These are phyloP conservation scores for Phlebopus sp. DNA, from an alignment of 1,284 basidiomycete genomes.

Conservation along the genomic window DNA sequence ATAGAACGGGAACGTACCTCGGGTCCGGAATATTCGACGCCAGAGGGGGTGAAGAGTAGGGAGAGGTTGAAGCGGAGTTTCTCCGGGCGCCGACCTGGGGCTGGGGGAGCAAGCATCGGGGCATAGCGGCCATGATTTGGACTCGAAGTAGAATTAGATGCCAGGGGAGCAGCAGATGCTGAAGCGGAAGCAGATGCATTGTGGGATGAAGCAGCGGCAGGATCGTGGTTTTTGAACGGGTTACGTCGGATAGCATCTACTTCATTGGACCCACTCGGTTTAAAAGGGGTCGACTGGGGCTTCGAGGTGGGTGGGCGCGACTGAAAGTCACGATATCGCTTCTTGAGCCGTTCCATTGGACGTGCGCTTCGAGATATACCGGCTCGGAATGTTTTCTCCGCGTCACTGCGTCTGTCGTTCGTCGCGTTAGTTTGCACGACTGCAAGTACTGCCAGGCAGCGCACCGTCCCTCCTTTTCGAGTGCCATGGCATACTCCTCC, in stretches of 20 bases:
- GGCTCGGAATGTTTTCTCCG: conserved; percentile 80
- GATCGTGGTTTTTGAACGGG: conserved; percentile 52
- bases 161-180: conserved; percentile 14
- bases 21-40: conserved; percentile 68
- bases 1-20: conserved; percentile 75
- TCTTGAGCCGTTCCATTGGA: conserved; percentile 84
- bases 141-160: conserved; percentile 12
- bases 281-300: conserved; percentile 24
- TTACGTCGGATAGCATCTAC: conserved; percentile 47
- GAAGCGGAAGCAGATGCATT: conserved; percentile 30
- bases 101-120: conserved; percentile 62
- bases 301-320: conserved; percentile 40
- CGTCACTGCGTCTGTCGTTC: conserved; percentile 60
- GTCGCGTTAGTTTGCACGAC: conserved; percentile 14
- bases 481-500: conserved; percentile 78
- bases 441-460: conserved; percentile 30
- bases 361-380: conserved; percentile 83
- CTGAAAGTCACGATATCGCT: conserved; percentile 81
- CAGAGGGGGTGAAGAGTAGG: conserved; percentile 64
- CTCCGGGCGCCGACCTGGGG: conserved; percentile 67
- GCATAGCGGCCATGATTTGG: conserved; percentile 51
- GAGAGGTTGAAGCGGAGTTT: conserved; percentile 63
- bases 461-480: conserved; percentile 74
- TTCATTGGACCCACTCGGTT: conserved; percentile 25
- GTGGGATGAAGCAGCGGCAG: conserved; percentile 29